Conservation (phyloP, 208 protist species). For the Leishmania tarentolae region DNA sequence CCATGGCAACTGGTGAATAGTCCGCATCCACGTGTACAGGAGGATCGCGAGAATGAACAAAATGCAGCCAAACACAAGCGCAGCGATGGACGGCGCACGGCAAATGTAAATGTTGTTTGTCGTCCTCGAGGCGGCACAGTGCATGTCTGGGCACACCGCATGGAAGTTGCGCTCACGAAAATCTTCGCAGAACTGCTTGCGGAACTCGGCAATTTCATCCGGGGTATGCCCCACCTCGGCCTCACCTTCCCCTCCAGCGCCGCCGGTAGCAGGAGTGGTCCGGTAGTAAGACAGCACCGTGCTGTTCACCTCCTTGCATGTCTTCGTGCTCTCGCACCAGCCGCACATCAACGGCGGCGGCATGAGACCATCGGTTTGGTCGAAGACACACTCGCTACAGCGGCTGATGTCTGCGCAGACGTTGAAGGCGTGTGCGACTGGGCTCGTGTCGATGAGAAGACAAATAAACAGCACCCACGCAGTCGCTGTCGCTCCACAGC, state of each 20-base stretch:
- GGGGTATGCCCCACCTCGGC: slow-evolving; percentile 6
- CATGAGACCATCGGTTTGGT: slow-evolving; percentile 55
- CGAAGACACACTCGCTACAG: slow-evolving; percentile 66
- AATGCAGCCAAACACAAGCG: slow-evolving; percentile 41
- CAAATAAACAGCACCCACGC: not conserved
- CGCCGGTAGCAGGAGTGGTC: not conserved
- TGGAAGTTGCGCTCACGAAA: slow-evolving; percentile 42
- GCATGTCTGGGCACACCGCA: slow-evolving; percentile 54
- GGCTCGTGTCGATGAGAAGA: not conserved
- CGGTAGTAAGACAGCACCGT: slow-evolving; percentile 28
- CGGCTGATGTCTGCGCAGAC: slow-evolving; percentile 36
- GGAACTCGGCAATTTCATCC: slow-evolving; percentile 21
- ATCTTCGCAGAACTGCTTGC: slow-evolving; percentile 37
- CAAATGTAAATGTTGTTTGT: slow-evolving; percentile 82
- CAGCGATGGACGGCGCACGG: slow-evolving; percentile 33
- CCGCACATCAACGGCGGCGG: slow-evolving; percentile 40
- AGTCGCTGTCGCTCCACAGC: not conserved
- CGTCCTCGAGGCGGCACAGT: slow-evolving; percentile 40
- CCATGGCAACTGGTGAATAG: slow-evolving; percentile 62
- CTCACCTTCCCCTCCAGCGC: not conserved
- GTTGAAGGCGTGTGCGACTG: slow-evolving; percentile 17
- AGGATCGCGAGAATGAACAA: slow-evolving; percentile 35
- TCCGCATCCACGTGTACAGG: slow-evolving; percentile 45
- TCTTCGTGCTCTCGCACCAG: slow-evolving; percentile 46
- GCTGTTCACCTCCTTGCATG: slow-evolving; percentile 46